Conservation (phyloP, 805 yeast genomes). For the Kodamaea leandrae region DNA sequence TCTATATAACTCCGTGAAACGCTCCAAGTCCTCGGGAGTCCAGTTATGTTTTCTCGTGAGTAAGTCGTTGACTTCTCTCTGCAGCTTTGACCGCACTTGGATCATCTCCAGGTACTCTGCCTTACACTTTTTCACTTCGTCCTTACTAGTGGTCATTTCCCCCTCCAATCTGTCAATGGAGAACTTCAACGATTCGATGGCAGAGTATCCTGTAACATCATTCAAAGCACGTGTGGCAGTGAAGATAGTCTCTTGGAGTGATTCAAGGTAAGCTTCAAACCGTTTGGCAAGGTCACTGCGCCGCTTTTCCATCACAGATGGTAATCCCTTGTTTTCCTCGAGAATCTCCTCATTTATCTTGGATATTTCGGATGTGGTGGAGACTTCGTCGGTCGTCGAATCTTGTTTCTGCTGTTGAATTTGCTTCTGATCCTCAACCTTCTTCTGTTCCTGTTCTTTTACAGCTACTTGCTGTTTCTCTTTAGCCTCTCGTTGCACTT, state of each 20-base stretch:
- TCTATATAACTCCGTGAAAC: constrained; percentile 77
- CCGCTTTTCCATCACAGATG: constrained; percentile 44
- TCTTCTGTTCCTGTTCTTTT: neutral
- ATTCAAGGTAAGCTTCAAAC: constrained; percentile 49
- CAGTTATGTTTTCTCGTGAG: constrained; percentile 82
- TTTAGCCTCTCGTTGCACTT: neutral
- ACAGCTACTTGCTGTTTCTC: neutral
- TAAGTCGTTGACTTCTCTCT: constrained; percentile 81
- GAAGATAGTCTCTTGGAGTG: constrained; percentile 54
- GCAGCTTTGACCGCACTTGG: constrained; percentile 62
- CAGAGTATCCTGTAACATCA: constrained; percentile 87
- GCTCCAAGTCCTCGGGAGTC: constrained; percentile 74
- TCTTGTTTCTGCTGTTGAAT: neutral
- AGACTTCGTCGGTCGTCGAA: neutral
- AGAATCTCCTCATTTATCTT: constrained; percentile 11
- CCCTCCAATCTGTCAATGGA: constrained; percentile 57
- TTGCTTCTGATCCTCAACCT: neutral
- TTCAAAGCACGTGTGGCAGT: constrained; percentile 70
- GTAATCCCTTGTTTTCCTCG: constrained; percentile 34
- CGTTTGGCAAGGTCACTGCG: constrained; percentile 38
- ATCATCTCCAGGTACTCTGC: constrained; percentile 57
- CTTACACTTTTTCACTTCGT: constrained; percentile 49
- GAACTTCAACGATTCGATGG: constrained; percentile 68
- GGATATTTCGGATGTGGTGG: constrained; percentile 2
- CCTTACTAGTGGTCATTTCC: constrained; percentile 48